A percentile compares a stretch with the other conserved stretches of the same genome.
Evolutionary conservation across 768 basidiomycete genomes (phyloP).

Genomic region (Tephrocybe sp.): DNA sequence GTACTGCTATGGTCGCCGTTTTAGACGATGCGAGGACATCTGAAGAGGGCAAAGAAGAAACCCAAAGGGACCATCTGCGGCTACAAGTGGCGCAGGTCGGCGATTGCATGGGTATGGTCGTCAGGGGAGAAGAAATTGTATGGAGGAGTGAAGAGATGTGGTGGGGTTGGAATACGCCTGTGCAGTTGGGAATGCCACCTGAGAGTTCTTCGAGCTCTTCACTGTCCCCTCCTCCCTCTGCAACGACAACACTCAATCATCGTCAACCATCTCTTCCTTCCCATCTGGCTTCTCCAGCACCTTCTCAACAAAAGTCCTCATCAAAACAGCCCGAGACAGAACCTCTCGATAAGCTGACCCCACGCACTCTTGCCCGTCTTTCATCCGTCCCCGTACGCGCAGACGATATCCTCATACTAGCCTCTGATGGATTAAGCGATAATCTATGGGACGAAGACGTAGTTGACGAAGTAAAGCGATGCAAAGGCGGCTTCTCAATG

Average conservation of each 20-base stretch:
- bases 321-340: neutral
- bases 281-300: neutral
- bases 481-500: conserved; percentile 29
- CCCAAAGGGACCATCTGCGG: conserved; percentile 40
- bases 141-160: conserved; percentile 95
- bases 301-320: conserved; percentile 17
- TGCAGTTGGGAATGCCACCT: conserved; percentile 31
- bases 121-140: conserved; percentile 72
- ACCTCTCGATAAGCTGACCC: conserved; percentile 7
- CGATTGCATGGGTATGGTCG: conserved; percentile 85
- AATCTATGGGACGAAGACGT: conserved; percentile 90
- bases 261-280: conserved; percentile 3
- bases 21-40: conserved; percentile 22
- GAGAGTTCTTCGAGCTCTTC: neutral
- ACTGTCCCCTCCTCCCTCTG: conserved; percentile 20
- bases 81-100: conserved; percentile 82
- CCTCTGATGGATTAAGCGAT: conserved; percentile 79
- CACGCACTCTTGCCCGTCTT: conserved; percentile 58
- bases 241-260: conserved; percentile 7
- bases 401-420: conserved; percentile 78
- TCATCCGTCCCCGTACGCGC: conserved; percentile 66
- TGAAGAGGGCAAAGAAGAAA: conserved; percentile 32
- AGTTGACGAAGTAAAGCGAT: conserved; percentile 71
- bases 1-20: conserved; percentile 66
- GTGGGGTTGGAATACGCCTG: conserved; percentile 62